Base-by-base conservation (phyloP, 179 eudicot genomes). In the Pouteria campechiana region DNA sequence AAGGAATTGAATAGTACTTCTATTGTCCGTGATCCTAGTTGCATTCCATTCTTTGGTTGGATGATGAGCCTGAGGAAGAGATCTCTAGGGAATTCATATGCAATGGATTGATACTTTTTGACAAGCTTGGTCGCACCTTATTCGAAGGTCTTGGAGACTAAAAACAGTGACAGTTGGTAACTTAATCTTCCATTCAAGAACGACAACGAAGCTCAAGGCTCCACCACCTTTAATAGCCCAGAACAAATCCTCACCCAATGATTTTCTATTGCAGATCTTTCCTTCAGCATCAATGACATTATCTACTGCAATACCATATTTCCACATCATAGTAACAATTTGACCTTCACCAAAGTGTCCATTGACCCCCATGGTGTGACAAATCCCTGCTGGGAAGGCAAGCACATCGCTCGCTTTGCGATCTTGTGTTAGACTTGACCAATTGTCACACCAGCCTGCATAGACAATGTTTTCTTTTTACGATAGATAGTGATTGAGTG, bases 11-110 rank as follows among this genome's bases (percentile, higher is more conserved):
- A 59, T 4, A 52, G 18, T 0, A 41, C 51, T 9, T 23, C 24
- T 1, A 28, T 25, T 5, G 55, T 50, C 17, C n/a, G n/a, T n/a
- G n/a, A n/a, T n/a, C n/a, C n/a, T n/a, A n/a, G n/a, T n/a, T 15
- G 23, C 30, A 34, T 44, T 39, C 1, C 35, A 18, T 13, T 7
- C 13, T 25, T 36, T 0, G 10, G n/a, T 27, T 48, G 56, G 4
- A 54, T 50, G 22, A 55, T 44, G 12, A 62, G 56, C 17, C 61
- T 54, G 41, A 57, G 41, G 55, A 57, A 57, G 14, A 57, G 43
- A 57, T 48, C 55, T 24, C 49, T 55, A 27, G 40, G 55, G 7
- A 57, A 25, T 9, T 48, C 49, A 12, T 33, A 36, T 12, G 49
- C 48, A 18, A 48, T 30, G 19, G 33, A 41, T 31, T 57, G 55